Percentiles rank a stretch among this genome's conserved stretches.
Conservation (phyloP, 192 early-diverging fungal genomes). For the Backusella macrospora region DNA sequence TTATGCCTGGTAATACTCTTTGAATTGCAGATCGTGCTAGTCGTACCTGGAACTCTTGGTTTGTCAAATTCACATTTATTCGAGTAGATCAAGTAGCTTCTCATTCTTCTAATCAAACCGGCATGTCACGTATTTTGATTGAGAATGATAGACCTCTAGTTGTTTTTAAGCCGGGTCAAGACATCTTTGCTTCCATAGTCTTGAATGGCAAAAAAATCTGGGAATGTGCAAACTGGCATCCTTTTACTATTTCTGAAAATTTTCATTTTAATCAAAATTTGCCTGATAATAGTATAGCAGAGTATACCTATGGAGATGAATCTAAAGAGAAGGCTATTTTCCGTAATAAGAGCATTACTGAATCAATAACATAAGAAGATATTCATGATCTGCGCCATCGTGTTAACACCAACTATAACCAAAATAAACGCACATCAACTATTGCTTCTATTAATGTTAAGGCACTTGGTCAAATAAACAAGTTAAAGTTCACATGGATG, state of each 20-base stretch:
- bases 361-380: background rate
- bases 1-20: conserved; percentile 23
- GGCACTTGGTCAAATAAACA: conserved; percentile 21
- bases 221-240: conserved; percentile 34
- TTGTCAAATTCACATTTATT: background rate
- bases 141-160: background rate
- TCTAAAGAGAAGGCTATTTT: background rate
- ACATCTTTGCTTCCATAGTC: conserved; percentile 41
- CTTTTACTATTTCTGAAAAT: conserved; percentile 36
- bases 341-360: background rate
- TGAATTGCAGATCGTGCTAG: conserved; percentile 38
- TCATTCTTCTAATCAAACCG: conserved; percentile 17
- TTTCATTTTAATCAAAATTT: conserved; percentile 8
- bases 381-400: conserved; percentile 7
- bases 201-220: conserved; percentile 13
- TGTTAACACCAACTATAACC: background rate
- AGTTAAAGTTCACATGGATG: conserved; percentile 36
- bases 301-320: background rate
- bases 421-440: background rate
- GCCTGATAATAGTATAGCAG: background rate
- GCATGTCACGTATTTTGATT: conserved; percentile 28
- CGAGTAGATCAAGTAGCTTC: background rate
- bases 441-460: conserved; percentile 42
- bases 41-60: conserved; percentile 37
- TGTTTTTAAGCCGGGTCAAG: conserved; percentile 43